Base-by-base conservation (phyloP, 192 early-diverging fungal species). In the Gaertneriomyces sp. region DNA sequence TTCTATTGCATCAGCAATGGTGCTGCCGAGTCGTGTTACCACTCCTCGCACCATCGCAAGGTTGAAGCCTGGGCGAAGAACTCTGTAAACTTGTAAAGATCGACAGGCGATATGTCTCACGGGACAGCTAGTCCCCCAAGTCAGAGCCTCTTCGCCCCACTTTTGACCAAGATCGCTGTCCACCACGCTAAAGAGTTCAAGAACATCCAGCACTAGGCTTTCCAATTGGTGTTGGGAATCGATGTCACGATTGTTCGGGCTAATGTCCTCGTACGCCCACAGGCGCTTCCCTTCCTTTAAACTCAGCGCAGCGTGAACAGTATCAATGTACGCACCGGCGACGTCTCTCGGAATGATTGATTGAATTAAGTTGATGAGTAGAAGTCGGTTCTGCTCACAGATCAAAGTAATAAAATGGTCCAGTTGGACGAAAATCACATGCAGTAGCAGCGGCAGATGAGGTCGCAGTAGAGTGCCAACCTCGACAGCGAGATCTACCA, bases 51-150 rank as follows among this genome's bases (percentile, higher is more conserved):
- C 64, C 84, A 93, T 91, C 53, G 80, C 76, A 46, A 85, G 80
- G 58, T 81, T 90, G 45, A 91, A 88, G 3, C 74, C 74, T 8
- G 92, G 90, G 64, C 78, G 80, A 6, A 95, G 57, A 1, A 79
- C 80, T 16, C 90, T 79, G 60, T 92, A 89, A 55, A 90, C 88
- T 62, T 93, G 91, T 61, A 95, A 87, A 0, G 91, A 93, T 10
- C 91, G 76, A 64, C 89, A 91, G 8, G 92, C 93, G n/a, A 92
- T 83, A 71, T 94, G 90, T 3, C 88, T 84, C 9, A 92, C 90
- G 16, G 92, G 84, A 67, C 91, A 94, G 25, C 77, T 79, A 3
- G 90, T 89, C 4, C 89, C 92, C 92, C 91, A 94, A 50, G 80
- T 76, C 12, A 95, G 78, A 0, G 92, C 90, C 5, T 82, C 83